Evolutionary conservation across 2,329 filamentous ascomycete genomes (phyloP), one percentile per base, ranked within the genome.

Genomic region (Alternaria sp.): DNA sequence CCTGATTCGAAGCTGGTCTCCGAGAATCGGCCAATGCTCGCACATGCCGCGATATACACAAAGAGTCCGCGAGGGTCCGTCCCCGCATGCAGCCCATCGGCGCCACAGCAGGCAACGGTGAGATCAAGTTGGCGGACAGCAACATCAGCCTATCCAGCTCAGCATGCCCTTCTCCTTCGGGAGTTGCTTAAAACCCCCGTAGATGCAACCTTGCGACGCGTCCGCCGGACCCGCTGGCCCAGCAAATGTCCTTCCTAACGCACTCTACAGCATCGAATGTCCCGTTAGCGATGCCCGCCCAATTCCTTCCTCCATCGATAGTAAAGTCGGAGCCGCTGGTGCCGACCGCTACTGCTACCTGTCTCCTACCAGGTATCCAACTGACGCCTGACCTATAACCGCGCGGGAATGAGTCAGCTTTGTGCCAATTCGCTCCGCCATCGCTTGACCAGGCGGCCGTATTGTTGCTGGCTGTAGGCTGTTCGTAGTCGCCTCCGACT

Each of bases 251-350:
- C 14, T 41, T 62, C 7, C 28, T 47, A 5, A 69, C 32, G 54
- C 72, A 75, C 28, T 72, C 68, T 1, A 75, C 69, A 18, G 68
- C 65, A 54, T 74, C 69, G 32, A 75, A 74, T 2, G 71, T 70
- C 8, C 70, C 70, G 49, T 74, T 75, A 18, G 64, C 68, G 14
- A 75, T 62, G 1, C 24, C 42, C 8, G 34, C 28, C 72, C 72
- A 75, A n/a, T 51, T 70, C 24, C 52, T 69, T 18, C 72, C 72
- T 3, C 67, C 67, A 59, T 75, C 72, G 34, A 70, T 36, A 8
- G 70, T 72, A n/a, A 73, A 52, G 38, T 74, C 72, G 14, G 67
- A 70, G 3, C 72, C 72, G n/a, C 66, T 62, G 4, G 71, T 70
- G 5, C 72, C 72, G 8, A 75, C 71, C 1, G 72, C 69, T 39